Evolutionary conservation across 140 eudicot species (phyloP), one percentile per base, ranked within the genome.

Genomic region (Ambrosia hybrid): DNA sequence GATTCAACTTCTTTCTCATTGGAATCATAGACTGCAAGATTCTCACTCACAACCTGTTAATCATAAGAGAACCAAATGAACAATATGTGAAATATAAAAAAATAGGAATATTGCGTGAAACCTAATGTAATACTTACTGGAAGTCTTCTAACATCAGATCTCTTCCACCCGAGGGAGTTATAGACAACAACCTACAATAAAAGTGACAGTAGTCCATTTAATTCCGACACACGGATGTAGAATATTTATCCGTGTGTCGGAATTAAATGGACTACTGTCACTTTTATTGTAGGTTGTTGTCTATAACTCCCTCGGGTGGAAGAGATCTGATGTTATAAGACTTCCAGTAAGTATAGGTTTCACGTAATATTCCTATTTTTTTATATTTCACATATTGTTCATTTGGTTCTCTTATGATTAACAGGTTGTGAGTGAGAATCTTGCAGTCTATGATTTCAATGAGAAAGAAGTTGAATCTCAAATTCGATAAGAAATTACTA

Each of bases 221-320:
- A 45, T 3, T 39, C 62, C 33, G 9, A 51, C 57, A 14, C 17
- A 48, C 7, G 17, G 26, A 77, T 57, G 68, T 37, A 65, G 15
- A 37, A 74, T 74, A 68, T 51, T n/a, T n/a, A 57, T 77, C 26
- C 17, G 7, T 48, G 17, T 14, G 57, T 51, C 9, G 33, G 62
- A 39, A 3, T 45, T 70, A 55, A 67, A 48, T 38, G 55, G 6
- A 63, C 53, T 10, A 9, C 33, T 68, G 57, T 34, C 26, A 45
- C 48, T n/a, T 76, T 39, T 21, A n/a, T n/a, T 37, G 99, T 85
- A 76, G 43, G 92, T 46, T 9, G 86, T 90, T 61, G 88, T 88
- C 51, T 94, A 94, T 81, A 94, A 94, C 64, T 78, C 99, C 64
- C 78, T 90, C n/a, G 99, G 97, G 75, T 94, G 99, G 96, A 84